Percentiles rank a stretch among this genome's conserved stretches.
Evolutionary conservation across 108 stramenopile genomes (phyloP).

Genomic region (Bacterosira constricta): DNA sequence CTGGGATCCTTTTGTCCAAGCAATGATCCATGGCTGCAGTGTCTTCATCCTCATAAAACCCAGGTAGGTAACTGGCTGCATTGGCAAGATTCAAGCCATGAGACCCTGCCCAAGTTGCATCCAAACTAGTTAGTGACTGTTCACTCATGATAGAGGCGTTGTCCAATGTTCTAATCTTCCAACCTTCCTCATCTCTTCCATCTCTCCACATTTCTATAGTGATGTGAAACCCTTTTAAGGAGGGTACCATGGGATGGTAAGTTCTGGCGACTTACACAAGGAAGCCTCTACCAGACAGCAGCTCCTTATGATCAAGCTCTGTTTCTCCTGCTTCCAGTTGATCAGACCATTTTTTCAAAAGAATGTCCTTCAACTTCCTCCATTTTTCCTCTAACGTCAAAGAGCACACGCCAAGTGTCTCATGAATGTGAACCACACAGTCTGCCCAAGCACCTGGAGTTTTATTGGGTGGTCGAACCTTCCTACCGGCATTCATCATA

Average conservation of each 20-base stretch:
- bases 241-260: constrained; percentile 43
- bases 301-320: constrained; percentile 28
- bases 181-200: constrained; percentile 45
- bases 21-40: not conserved
- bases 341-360: constrained; percentile 13
- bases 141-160: no score
- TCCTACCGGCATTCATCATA: not conserved
- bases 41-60: constrained; percentile 1
- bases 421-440: not conserved
- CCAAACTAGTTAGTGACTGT: no score
- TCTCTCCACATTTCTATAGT: constrained; percentile 44
- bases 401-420: constrained; percentile 12
- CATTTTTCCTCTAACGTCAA: constrained; percentile 37
- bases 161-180: no score
- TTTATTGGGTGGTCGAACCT: not conserved
- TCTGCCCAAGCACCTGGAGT: constrained; percentile 15
- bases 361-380: constrained; percentile 7
- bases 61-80: not conserved
- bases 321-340: not conserved
- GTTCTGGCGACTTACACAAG: constrained; percentile 46
- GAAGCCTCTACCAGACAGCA: constrained; percentile 37
- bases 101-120: no score
- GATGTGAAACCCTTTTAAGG: constrained; percentile 53
- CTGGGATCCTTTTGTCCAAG: not conserved
- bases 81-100: no score